Conservation (phyloP, 306 rosid genomes). For the Medicago truncatula region DNA sequence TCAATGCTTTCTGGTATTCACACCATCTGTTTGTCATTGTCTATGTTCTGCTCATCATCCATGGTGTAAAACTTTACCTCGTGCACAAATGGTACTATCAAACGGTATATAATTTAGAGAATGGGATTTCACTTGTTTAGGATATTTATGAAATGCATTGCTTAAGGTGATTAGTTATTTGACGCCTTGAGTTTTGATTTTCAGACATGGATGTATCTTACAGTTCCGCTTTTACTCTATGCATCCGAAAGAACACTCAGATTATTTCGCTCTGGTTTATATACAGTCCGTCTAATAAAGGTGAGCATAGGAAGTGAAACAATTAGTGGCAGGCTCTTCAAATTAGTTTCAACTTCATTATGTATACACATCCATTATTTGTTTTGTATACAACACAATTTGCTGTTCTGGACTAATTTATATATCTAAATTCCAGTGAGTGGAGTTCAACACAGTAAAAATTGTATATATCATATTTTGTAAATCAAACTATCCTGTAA, state of each 20-base stretch:
- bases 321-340: slow-evolving; percentile 16
- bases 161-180: slow-evolving; percentile 24
- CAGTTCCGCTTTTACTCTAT: slow-evolving; percentile 85
- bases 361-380: slow-evolving; percentile 2
- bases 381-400: background rate
- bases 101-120: slow-evolving; percentile 64
- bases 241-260: slow-evolving; percentile 92
- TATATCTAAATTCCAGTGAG: slow-evolving; percentile 2
- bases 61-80: slow-evolving; percentile 74
- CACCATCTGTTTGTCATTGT: slow-evolving; percentile 96
- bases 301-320: slow-evolving; percentile 52
- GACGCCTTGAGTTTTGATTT: slow-evolving; percentile 42
- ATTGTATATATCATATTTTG: background rate
- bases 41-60: slow-evolving; percentile 80
- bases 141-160: slow-evolving; percentile 26
- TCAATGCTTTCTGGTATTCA: slow-evolving; percentile 99
- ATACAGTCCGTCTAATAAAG: slow-evolving; percentile 81
- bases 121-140: slow-evolving; percentile 16
- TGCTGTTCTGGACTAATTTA: background rate
- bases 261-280: slow-evolving; percentile 87
- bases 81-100: slow-evolving; percentile 72
- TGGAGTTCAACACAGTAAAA: slow-evolving; percentile 11
- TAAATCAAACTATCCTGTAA: slow-evolving; percentile 18
- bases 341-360: slow-evolving; percentile 21
- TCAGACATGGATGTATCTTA: slow-evolving; percentile 98